Conservation (phyloP, 441 rosid species). For the Adansonia gregorii region DNA sequence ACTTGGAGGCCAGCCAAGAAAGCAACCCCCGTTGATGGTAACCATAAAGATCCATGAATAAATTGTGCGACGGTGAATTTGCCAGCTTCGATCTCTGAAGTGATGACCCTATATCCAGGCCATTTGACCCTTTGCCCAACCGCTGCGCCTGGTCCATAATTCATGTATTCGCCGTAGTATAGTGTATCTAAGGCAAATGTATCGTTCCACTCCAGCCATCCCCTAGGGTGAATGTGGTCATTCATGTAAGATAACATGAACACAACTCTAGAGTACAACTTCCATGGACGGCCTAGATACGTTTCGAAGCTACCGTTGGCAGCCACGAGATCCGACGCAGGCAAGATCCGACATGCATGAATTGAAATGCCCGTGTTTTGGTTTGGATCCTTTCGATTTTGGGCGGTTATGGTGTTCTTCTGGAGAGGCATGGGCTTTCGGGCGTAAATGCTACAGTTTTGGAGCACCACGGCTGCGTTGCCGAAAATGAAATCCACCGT, state of each 20-base stretch:
- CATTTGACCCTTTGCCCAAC: constrained; percentile 66
- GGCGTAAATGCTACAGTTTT: constrained; percentile 75
- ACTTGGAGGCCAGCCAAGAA: constrained; percentile 77
- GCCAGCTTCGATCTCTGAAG: constrained; percentile 62
- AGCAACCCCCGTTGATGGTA: constrained; percentile 91
- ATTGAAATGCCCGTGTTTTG: constrained; percentile 91
- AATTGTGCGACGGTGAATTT: constrained; percentile 80
- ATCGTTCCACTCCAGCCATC: constrained; percentile 92
- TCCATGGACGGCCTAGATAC: constrained; percentile 94
- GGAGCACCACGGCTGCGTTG: constrained; percentile 86
- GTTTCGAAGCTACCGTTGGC: constrained; percentile 59
- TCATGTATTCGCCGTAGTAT: constrained; percentile 93
- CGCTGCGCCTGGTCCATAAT: constrained; percentile 68
- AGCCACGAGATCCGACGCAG: constrained; percentile 53
- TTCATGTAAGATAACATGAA: constrained; percentile 78
- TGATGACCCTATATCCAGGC: constrained; percentile 80
- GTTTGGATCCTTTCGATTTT: constrained; percentile 78
- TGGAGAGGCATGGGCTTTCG: constrained; percentile 77
- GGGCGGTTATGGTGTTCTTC: constrained; percentile 93
- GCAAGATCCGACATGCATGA: constrained; percentile 70
- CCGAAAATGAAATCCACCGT: constrained; percentile 96
- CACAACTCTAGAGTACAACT: constrained; percentile 69
- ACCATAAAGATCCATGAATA: constrained; percentile 79
- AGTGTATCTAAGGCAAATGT: constrained; percentile 71
- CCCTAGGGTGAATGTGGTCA: constrained; percentile 69